Evolutionary conservation across 768 basidiomycete species (phyloP).

Genomic region (Agaricus subrufescens): DNA sequence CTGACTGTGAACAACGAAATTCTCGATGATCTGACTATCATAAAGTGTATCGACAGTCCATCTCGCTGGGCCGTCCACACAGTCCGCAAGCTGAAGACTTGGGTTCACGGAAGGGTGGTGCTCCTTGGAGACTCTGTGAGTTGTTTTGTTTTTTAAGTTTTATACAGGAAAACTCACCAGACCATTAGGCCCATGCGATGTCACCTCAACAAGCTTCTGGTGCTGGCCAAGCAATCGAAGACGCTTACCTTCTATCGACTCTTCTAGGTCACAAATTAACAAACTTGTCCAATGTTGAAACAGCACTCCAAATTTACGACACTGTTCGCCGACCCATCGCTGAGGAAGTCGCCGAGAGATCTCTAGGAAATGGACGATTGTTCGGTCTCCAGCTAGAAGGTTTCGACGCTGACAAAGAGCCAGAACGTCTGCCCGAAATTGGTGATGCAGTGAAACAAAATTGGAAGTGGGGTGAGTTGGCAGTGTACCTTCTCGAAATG

Average conservation of each 20-base stretch:
- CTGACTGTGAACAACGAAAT: not conserved
- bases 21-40: not conserved
- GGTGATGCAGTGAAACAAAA: slow-evolving; percentile 24
- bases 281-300: slow-evolving; percentile 18
- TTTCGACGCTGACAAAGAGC: slow-evolving; percentile 15
- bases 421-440: slow-evolving; percentile 17
- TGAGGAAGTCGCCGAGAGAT: slow-evolving; percentile 22
- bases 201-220: slow-evolving; percentile 43
- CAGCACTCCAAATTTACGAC: slow-evolving; percentile 31
- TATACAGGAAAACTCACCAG: not conserved
- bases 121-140: slow-evolving; percentile 43
- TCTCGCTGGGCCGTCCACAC: slow-evolving; percentile 38
- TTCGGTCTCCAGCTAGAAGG: slow-evolving; percentile 20
- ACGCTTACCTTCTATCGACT: slow-evolving; percentile 43
- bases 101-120: slow-evolving; percentile 30
- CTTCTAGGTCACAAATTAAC: slow-evolving; percentile 26
- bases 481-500: not conserved
- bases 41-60: slow-evolving; percentile 28
- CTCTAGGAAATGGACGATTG: slow-evolving; percentile 23
- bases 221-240: slow-evolving; percentile 49
- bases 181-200: slow-evolving; percentile 38
- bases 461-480: slow-evolving; percentile 23
- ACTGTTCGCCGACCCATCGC: slow-evolving; percentile 32
- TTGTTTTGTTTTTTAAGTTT: not conserved
- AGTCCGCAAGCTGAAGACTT: slow-evolving; percentile 30